phyloP scores from a whole-genome alignment of 2,329 filamentous ascomycete species.

The Epichloe aotearoae region DNA sequence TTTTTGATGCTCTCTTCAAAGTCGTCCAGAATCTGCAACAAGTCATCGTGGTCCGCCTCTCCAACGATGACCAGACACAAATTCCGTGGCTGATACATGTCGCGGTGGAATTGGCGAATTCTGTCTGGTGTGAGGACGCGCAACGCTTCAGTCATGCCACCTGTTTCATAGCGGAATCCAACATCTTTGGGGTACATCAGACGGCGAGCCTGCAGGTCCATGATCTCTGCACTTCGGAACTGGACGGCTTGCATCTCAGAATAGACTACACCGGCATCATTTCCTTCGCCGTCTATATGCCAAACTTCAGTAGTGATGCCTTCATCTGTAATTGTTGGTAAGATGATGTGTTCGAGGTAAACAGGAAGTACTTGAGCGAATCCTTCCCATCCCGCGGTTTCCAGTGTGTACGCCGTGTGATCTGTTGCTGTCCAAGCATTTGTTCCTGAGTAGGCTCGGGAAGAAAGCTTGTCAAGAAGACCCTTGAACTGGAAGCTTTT shows the following conservation, averaged over 20 bases:
- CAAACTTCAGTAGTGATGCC: conserved; percentile 93
- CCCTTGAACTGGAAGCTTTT: conserved; percentile 91
- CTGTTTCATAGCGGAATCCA: conserved; percentile 96
- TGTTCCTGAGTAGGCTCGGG: conserved; percentile 81
- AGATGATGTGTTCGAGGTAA: conserved; percentile 86
- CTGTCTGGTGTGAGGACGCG: conserved; percentile 75
- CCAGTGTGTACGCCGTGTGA: conserved; percentile 89
- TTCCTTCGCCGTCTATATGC: conserved; percentile 83
- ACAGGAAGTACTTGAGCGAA: conserved; percentile 90
- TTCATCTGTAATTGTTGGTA: conserved; percentile 85
- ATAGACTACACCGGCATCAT: conserved; percentile 95
- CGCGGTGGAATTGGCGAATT: conserved; percentile 86
- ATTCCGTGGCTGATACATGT: conserved; percentile 98
- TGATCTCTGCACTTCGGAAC: conserved; percentile 71
- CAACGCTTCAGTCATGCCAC: conserved; percentile 87
- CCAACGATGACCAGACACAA: conserved; percentile 85
- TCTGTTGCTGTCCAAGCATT: conserved; percentile 97
- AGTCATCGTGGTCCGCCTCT: conserved; percentile 69
- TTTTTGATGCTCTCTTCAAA: conserved; percentile 82
- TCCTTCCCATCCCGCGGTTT: conserved; percentile 92
- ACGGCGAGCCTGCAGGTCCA: conserved; percentile 70
- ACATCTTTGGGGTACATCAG: conserved; percentile 78
- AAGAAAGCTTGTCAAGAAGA: conserved; percentile 85
- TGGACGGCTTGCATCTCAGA: conserved; percentile 97
- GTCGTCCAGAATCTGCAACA: conserved; percentile 68